Evolutionary conservation across 768 basidiomycete species (phyloP).

Genomic region (Postia placenta): DNA sequence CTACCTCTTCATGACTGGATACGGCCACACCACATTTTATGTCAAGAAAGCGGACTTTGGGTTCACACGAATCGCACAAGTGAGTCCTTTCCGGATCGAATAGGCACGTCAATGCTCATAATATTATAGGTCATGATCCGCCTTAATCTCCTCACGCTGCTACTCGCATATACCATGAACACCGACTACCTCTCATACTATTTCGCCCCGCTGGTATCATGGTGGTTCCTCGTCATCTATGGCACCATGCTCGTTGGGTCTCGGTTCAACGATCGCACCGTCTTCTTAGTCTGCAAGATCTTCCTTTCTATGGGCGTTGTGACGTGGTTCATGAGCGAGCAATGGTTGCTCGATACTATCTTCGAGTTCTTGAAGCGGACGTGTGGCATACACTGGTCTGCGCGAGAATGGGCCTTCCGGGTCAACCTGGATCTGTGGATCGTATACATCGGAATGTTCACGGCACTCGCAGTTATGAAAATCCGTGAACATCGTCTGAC

Average conservation of each 20-base stretch:
- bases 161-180: constrained; percentile 86
- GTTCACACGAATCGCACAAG: constrained; percentile 69
- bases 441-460: constrained; percentile 82
- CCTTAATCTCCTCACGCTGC: constrained; percentile 76
- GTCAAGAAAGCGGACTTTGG: constrained; percentile 86
- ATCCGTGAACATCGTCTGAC: constrained; percentile 64
- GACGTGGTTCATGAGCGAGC: constrained; percentile 59
- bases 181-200: constrained; percentile 90
- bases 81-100: constrained; percentile 22
- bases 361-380: constrained; percentile 61
- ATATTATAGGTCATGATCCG: constrained; percentile 60
- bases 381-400: constrained; percentile 78
- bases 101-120: constrained; percentile 2
- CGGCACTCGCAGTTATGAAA: constrained; percentile 69
- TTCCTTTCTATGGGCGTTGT: constrained; percentile 54
- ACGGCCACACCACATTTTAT: constrained; percentile 85
- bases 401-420: constrained; percentile 84
- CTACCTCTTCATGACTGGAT: constrained; percentile 92
- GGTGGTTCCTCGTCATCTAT: constrained; percentile 89
- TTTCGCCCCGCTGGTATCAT: constrained; percentile 83
- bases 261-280: constrained; percentile 62
- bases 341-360: constrained; percentile 54
- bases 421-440: constrained; percentile 86
- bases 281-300: constrained; percentile 69
- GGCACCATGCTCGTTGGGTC: constrained; percentile 67